Conservation (phyloP, 1,284 basidiomycete genomes). For the Pisolithus thermaeus region DNA sequence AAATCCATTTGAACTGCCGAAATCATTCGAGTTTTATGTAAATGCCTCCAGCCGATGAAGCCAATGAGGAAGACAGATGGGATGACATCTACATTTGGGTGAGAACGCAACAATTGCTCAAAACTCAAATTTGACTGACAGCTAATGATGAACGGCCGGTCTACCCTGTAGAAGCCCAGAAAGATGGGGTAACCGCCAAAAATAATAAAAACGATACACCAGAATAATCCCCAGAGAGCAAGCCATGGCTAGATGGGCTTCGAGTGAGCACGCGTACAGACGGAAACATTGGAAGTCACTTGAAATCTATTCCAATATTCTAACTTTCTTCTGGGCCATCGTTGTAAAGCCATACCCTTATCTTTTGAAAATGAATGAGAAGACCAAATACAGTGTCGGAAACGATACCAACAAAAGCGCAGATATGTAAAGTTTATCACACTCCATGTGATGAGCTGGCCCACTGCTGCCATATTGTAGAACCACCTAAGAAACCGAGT, state of each 20-base stretch:
- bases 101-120: background rate
- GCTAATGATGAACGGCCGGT: background rate
- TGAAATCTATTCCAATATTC: background rate
- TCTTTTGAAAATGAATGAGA: background rate
- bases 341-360: background rate
- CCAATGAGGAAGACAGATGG: background rate
- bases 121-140: background rate
- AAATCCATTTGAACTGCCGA: conserved; percentile 55
- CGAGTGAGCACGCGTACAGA: conserved; percentile 5
- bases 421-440: conserved; percentile 43
- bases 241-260: conserved; percentile 29
- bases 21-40: conserved; percentile 39
- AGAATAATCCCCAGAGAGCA: conserved; percentile 28
- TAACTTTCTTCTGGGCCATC: background rate
- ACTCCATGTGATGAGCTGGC: conserved; percentile 44
- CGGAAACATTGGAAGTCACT: background rate
- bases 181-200: conserved; percentile 38
- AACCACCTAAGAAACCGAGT: conserved; percentile 31
- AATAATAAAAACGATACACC: conserved; percentile 2
- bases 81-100: background rate
- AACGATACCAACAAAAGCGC: conserved; percentile 35
- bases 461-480: conserved; percentile 43
- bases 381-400: no score
- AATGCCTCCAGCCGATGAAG: background rate
- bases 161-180: conserved; percentile 25